These are phyloP conservation scores for Chiua virens DNA, from an alignment of 768 basidiomycete genomes.

Conservation along the genomic window DNA sequence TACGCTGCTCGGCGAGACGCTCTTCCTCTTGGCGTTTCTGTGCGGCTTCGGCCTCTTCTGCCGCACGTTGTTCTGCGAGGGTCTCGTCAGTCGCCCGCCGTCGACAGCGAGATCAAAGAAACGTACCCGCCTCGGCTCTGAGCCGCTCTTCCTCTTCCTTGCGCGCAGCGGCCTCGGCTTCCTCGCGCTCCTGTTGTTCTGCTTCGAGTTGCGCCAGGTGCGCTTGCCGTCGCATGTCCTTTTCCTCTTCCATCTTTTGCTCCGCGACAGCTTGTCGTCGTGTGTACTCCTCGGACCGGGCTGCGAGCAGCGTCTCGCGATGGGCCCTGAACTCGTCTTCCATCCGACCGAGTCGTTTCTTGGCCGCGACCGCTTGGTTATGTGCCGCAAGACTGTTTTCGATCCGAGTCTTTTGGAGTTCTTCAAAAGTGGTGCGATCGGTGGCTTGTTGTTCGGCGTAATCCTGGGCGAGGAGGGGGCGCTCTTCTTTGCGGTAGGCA, in stretches of 20 bases:
- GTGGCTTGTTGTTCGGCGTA: slow-evolving; percentile 81
- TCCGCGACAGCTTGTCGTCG: slow-evolving; percentile 50
- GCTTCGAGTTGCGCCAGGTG: slow-evolving; percentile 59
- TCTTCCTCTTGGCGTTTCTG: slow-evolving; percentile 66
- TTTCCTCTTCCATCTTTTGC: slow-evolving; percentile 81
- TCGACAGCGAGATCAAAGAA: slow-evolving; percentile 1
- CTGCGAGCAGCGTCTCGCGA: slow-evolving; percentile 52
- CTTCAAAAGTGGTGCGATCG: slow-evolving; percentile 71
- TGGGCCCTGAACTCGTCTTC: slow-evolving; percentile 62
- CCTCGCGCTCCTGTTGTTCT: slow-evolving; percentile 36
- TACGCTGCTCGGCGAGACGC: slow-evolving; percentile 48
- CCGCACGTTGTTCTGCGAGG: slow-evolving; percentile 49
- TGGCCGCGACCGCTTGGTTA: slow-evolving; percentile 66
- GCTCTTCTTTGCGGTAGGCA: slow-evolving; percentile 91
- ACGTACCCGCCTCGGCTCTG: slow-evolving; percentile 53
- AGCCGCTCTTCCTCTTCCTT: slow-evolving; percentile 42
- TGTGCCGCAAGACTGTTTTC: slow-evolving; percentile 59
- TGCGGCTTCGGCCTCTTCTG: slow-evolving; percentile 54
- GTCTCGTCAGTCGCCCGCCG: slow-evolving; percentile 1
- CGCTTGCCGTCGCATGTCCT: slow-evolving; percentile 63
- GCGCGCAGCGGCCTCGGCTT: slow-evolving; percentile 19
- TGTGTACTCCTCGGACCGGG: slow-evolving; percentile 65
- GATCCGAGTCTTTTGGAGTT: slow-evolving; percentile 54
- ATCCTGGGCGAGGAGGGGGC: slow-evolving; percentile 80
- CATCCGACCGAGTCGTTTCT: slow-evolving; percentile 74